Evolutionary conservation across 208 protist genomes (phyloP), one percentile per base, ranked within the genome.

Genomic region (Trypanosoma boissoni): DNA sequence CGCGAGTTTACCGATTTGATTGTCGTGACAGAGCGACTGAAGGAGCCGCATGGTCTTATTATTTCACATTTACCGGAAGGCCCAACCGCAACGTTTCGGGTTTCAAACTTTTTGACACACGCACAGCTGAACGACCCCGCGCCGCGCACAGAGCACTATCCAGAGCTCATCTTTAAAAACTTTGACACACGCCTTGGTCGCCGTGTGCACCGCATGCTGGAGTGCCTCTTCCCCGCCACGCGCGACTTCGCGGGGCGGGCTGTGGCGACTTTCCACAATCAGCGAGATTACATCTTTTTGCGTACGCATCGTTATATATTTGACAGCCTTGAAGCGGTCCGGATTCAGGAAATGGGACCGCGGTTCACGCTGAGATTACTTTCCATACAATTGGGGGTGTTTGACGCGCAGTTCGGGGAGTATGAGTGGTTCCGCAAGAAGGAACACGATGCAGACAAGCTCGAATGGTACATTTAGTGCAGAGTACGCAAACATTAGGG

Each of bases 401-500:
- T 96, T 64, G 91, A 97, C 64, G 72, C 78, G n/a, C 75, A 94
- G 61, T 95, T 92, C 59, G 91, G 94, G 26, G 91, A 96, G 75
- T 97, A 93, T 66, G 94, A 97, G 78, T 97, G 88, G 87, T 94
- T 90, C 62, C 82, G 88, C 9, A 97, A 94, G 74, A 96, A 92
- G 82, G 88, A 87, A 58, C 88, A 95, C 74, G 88, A 95, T 69
- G 34, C 52, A 14, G 85, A 92, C 68, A 95, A 91, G 44, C 77
- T 91, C 37, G 88, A 95, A 68, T 95, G 88, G 88, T 95, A 92
- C 67, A 59, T 95, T 59, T 95, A 74, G 39, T 10, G 27, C 29
- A 27, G 8, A 39, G 12, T 16, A 39, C 8, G 34, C 6, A 39
- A 39, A 39, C 12, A 12, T 16, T 39, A 39, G 8, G 34, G 8